phyloP scores from a whole-genome alignment of 2,329 filamentous ascomycete species.

The Tolypocladium capitatum region DNA sequence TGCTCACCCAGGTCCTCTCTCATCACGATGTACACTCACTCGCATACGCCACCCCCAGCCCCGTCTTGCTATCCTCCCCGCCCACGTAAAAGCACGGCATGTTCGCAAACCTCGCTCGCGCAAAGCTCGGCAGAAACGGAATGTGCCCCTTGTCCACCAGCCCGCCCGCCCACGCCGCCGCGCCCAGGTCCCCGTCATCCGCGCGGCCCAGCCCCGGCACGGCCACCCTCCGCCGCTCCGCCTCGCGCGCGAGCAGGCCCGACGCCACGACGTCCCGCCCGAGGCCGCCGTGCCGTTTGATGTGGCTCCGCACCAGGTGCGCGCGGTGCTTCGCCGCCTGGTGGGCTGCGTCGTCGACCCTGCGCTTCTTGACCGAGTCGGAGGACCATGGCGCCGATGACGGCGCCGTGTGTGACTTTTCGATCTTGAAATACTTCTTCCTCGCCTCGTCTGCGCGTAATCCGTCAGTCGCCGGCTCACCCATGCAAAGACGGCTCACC shows the following conservation, averaged over 20 bases:
- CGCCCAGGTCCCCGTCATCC: slow-evolving; percentile 12
- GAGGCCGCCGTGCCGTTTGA: slow-evolving; percentile 22
- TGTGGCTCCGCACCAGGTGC: slow-evolving; percentile 21
- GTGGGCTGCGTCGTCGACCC: slow-evolving; percentile 25
- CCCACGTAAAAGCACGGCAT: slow-evolving; percentile 28
- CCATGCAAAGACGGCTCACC: not conserved
- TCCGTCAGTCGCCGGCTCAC: not conserved
- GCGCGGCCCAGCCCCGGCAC: slow-evolving; percentile 9
- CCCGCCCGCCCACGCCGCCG: slow-evolving; percentile 25
- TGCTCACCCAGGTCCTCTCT: not conserved
- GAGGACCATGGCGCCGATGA: slow-evolving; percentile 38
- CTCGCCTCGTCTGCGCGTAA: slow-evolving; percentile 34
- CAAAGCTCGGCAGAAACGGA: slow-evolving; percentile 18
- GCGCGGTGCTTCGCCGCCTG: slow-evolving; percentile 13
- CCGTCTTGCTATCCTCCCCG: slow-evolving; percentile 23
- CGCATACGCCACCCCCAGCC: slow-evolving; percentile 28
- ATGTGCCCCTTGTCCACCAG: slow-evolving; percentile 26
- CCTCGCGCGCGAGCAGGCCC: slow-evolving; percentile 15
- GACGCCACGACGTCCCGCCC: slow-evolving; percentile 18
- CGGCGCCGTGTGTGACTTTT: slow-evolving; percentile 41
- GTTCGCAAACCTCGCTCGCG: slow-evolving; percentile 15
- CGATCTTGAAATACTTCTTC: slow-evolving; percentile 56
- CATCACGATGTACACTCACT: slow-evolving; percentile 20
- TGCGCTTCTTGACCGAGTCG: slow-evolving; percentile 44
- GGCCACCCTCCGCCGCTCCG: slow-evolving; percentile 5